These are phyloP conservation scores for Podospora didyma DNA, from an alignment of 495 filamentous ascomycete species.

Conservation along the genomic window DNA sequence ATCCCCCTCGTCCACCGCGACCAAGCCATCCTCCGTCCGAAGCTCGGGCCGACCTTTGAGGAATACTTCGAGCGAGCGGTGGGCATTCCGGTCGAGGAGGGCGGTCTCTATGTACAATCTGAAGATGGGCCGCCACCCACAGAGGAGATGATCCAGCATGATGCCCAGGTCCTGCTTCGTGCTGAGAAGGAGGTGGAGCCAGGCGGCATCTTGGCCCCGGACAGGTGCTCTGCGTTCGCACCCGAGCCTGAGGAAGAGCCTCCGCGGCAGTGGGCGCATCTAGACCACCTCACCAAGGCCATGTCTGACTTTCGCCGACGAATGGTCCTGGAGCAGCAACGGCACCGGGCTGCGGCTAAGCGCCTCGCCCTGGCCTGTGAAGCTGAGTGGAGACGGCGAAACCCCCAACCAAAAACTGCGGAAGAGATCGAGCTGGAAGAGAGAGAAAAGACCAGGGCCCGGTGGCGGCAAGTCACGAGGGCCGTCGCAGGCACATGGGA, in stretches of 20 bases:
- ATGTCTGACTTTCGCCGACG: slow-evolving; percentile 75
- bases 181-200: slow-evolving; percentile 67
- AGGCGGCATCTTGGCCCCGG: slow-evolving; percentile 68
- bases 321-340: slow-evolving; percentile 68
- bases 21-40: slow-evolving; percentile 42
- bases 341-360: slow-evolving; percentile 66
- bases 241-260: slow-evolving; percentile 74
- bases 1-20: slow-evolving; percentile 53
- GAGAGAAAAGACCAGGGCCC: slow-evolving; percentile 41
- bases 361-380: slow-evolving; percentile 57
- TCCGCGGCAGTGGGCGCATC: slow-evolving; percentile 73
- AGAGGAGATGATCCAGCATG: slow-evolving; percentile 46
- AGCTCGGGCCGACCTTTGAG: slow-evolving; percentile 47
- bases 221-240: slow-evolving; percentile 69
- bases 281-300: slow-evolving; percentile 79
- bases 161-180: slow-evolving; percentile 52
- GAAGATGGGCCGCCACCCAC: slow-evolving; percentile 53
- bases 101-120: slow-evolving; percentile 43
- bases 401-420: slow-evolving; percentile 66
- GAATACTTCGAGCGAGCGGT: slow-evolving; percentile 47
- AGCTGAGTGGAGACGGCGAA: slow-evolving; percentile 58
- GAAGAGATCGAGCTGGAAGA: slow-evolving; percentile 64
- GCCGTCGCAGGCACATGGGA: slow-evolving; percentile 74
- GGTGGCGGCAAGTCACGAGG: slow-evolving; percentile 65
- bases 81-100: slow-evolving; percentile 43